Evolutionary conservation across 108 stramenopile species (phyloP), one percentile per base, ranked within the genome.

Genomic region (Schizochytrium sp.): DNA sequence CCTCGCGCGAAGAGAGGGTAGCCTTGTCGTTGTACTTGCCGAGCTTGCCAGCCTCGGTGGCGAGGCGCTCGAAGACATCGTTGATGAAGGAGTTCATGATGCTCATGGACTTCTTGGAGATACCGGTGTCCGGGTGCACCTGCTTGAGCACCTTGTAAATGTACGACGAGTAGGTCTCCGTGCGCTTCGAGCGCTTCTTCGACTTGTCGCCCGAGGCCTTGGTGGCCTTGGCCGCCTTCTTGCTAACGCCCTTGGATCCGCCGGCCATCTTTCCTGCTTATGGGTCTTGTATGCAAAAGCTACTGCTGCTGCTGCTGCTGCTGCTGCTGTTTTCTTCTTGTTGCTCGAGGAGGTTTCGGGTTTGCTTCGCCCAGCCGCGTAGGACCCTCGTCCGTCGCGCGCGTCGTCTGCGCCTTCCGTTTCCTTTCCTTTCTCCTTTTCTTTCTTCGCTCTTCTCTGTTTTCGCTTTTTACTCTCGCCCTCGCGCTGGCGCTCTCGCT

Each of bases 1-100:
- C 94, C 92, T 97, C 97, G 87, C 96, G 94, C 44, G 96, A 95
- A 72, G 93, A 94, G 60, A 97, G 94, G 44, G 97, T 97, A 57
- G 95, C 94, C 96, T 97, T 97, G 95, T 96, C 96, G 95, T 95
- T 97, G 96, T 96, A 97, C 14, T 95, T 95, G 89, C 94, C 92
- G 60, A 96, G 93, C 94, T 96, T 95, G 88, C 96, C 96, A 58
- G 97, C 96, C 93, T 97, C 96, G 21, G 92, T 91, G 72, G 96
- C 96, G 88, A 97, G 95, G 72, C 96, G 95, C 94, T 96, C 96
- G 93, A 96, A 96, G 92, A 97, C 94, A 94, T 97, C 96, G 92
- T 96, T 96, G 95, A 97, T 95, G 94, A 96, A 96, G 76, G 96
- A 96, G 96, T 96, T 96, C 96, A 97, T 95, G 92, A 97, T 96